phyloP scores from a whole-genome alignment of 2,329 filamentous ascomycete species.

The Colletotrichum magnum region DNA sequence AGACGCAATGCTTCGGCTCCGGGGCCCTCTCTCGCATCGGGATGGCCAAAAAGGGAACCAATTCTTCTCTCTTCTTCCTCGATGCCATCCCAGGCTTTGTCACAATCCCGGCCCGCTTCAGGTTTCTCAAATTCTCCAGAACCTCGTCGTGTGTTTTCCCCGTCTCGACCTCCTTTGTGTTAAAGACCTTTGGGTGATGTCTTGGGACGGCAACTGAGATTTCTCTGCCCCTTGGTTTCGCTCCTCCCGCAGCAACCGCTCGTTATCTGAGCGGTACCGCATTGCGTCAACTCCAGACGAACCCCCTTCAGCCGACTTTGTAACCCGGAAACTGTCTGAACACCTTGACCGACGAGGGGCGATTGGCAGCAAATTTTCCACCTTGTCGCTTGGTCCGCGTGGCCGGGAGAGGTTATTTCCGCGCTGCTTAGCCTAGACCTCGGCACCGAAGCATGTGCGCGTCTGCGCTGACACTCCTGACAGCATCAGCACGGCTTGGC shows the following conservation, averaged over 20 bases:
- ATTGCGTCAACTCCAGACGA: slow-evolving; percentile 15
- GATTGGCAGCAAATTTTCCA: not conserved
- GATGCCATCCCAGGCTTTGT: not conserved
- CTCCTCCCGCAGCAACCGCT: slow-evolving; percentile 1
- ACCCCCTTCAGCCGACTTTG: slow-evolving; percentile 9
- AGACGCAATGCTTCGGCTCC: slow-evolving; percentile 5
- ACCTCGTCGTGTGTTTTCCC: not conserved
- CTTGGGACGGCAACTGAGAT: slow-evolving; percentile 16
- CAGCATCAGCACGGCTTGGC: not conserved
- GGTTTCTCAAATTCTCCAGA: slow-evolving; percentile 8
- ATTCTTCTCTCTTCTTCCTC: not conserved
- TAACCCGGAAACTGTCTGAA: not conserved
- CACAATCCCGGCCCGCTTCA: slow-evolving; percentile 8
- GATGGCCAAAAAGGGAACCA: slow-evolving; percentile 23
- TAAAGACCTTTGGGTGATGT: slow-evolving; percentile 7
- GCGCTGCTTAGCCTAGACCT: not conserved
- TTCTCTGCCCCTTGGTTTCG: too few species aligned
- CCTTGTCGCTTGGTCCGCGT: not conserved
- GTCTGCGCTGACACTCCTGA: slow-evolving; percentile 14
- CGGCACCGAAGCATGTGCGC: slow-evolving; percentile 13
- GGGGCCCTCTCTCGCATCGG: slow-evolving; percentile 29
- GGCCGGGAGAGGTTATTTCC: not conserved
- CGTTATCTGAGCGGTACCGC: not conserved
- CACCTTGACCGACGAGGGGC: not conserved
- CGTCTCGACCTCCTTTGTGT: not conserved